These are phyloP conservation scores for Podila minutissima DNA, from an alignment of 192 early-diverging fungal genomes.

Conservation along the genomic window DNA sequence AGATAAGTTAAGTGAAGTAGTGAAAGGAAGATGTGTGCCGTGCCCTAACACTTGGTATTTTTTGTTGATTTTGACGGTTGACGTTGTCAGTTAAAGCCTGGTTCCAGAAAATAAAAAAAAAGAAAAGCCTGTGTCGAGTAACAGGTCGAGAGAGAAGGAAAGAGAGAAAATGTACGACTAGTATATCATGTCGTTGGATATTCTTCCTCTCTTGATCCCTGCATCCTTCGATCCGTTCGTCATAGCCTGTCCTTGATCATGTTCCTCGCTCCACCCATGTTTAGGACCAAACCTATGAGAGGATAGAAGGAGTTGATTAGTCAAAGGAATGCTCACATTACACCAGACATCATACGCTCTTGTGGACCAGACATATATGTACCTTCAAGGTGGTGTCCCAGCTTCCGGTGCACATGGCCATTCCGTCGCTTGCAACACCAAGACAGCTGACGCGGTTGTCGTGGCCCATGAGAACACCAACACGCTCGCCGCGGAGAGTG, in stretches of 20 bases:
- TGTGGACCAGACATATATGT: conserved; percentile 22
- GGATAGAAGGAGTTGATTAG: not conserved
- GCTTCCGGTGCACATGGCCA: conserved; percentile 98
- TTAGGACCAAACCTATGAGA: conserved; percentile 26
- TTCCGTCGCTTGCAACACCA: conserved; percentile 96
- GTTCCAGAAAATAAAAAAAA: too few relatives aligned
- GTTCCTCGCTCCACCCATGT: not conserved
- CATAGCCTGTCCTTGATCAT: not conserved
- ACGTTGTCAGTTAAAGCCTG: too few relatives aligned
- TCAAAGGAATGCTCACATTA: not conserved
- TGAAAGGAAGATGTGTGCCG: too few relatives aligned
- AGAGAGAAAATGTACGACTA: too few relatives aligned
- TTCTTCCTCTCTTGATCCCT: too few relatives aligned
- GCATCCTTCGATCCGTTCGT: too few relatives aligned
- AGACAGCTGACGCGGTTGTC: conserved; percentile 98
- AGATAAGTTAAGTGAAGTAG: too few relatives aligned
- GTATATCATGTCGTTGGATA: too few relatives aligned
- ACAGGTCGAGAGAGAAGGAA: too few relatives aligned
- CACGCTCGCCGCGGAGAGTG: conserved; percentile 94
- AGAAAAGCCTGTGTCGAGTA: too few relatives aligned
- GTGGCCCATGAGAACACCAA: conserved; percentile 92
- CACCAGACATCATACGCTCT: not conserved
- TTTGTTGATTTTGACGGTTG: too few relatives aligned
- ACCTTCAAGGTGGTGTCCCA: conserved; percentile 99
- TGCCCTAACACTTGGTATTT: too few relatives aligned